These are phyloP conservation scores for Trichophyton schoenleinii DNA, from an alignment of 2,329 filamentous ascomycete species.

Conservation along the genomic window DNA sequence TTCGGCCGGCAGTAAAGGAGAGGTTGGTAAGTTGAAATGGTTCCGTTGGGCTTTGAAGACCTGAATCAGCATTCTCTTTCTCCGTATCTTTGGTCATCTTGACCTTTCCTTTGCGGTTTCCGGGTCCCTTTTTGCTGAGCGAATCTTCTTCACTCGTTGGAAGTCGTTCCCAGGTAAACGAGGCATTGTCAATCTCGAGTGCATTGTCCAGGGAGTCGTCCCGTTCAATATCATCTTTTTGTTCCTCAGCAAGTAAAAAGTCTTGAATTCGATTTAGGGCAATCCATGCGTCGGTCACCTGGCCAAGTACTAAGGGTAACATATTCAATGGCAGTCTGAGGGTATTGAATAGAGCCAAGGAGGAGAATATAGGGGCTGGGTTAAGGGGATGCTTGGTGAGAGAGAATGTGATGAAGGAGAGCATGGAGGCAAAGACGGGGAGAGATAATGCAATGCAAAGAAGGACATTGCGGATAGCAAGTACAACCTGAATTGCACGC, in stretches of 20 bases:
- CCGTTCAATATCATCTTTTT: slow-evolving; percentile 55
- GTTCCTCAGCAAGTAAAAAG: slow-evolving; percentile 76
- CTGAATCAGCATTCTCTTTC: slow-evolving; percentile 12
- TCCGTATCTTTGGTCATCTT: not conserved
- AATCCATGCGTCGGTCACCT: slow-evolving; percentile 78
- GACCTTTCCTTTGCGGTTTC: not conserved
- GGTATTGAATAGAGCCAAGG: slow-evolving; percentile 83
- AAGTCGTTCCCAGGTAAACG: slow-evolving; percentile 72
- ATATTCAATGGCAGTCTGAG: slow-evolving; percentile 82
- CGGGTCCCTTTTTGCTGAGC: slow-evolving; percentile 10
- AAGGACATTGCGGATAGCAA: slow-evolving; percentile 75
- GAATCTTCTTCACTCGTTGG: slow-evolving; percentile 16
- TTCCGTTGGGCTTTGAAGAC: slow-evolving; percentile 18
- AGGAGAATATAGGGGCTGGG: slow-evolving; percentile 78
- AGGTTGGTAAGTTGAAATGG: slow-evolving; percentile 33
- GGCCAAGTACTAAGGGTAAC: slow-evolving; percentile 74
- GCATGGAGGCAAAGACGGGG: slow-evolving; percentile 88
- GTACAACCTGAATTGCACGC: slow-evolving; percentile 64
- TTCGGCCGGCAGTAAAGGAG: slow-evolving; percentile 24
- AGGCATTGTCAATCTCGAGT: slow-evolving; percentile 57
- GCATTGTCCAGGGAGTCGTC: slow-evolving; percentile 41
- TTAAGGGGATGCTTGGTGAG: slow-evolving; percentile 53
- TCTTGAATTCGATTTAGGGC: slow-evolving; percentile 78
- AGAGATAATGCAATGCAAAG: slow-evolving; percentile 70
- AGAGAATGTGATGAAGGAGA: slow-evolving; percentile 74